A percentile compares a stretch with the other conserved stretches of the same genome.
phyloP scores from a whole-genome alignment of 2,329 filamentous ascomycete species.

The Neopestalotiopsis sp. region DNA sequence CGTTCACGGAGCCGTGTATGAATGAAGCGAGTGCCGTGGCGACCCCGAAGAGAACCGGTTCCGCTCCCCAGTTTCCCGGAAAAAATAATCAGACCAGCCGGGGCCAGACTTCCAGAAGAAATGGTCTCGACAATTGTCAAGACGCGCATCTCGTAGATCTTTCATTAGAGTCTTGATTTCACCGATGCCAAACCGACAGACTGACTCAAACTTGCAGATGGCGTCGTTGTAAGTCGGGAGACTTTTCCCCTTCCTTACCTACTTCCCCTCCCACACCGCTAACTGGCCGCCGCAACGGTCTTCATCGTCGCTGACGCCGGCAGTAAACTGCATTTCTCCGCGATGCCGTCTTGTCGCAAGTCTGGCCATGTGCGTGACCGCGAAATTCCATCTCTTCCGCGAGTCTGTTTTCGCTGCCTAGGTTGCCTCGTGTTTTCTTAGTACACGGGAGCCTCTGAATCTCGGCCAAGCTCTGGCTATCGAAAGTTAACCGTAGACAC shows the following conservation, averaged over 20 bases:
- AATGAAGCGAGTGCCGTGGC: neutral
- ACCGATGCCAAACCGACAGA: neutral
- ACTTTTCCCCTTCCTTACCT: neutral
- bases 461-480: conserved; percentile 1
- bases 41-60: neutral
- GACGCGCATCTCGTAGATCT: neutral
- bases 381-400: too few relatives aligned
- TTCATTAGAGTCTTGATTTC: neutral
- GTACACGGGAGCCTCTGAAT: neutral
- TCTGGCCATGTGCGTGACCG: too few relatives aligned
- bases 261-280: neutral
- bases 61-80: neutral
- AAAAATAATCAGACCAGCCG: neutral
- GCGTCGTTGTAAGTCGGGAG: neutral
- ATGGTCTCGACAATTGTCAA: neutral
- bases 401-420: too few relatives aligned
- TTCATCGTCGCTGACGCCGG: neutral
- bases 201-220: neutral
- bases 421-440: too few relatives aligned
- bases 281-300: neutral
- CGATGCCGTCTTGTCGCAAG: too few relatives aligned
- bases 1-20: neutral
- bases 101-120: neutral
- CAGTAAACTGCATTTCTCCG: neutral
- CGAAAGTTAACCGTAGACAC: neutral